Evolutionary conservation across 768 basidiomycete species (phyloP).

Genomic region (Paxillus ammoniavirescens): DNA sequence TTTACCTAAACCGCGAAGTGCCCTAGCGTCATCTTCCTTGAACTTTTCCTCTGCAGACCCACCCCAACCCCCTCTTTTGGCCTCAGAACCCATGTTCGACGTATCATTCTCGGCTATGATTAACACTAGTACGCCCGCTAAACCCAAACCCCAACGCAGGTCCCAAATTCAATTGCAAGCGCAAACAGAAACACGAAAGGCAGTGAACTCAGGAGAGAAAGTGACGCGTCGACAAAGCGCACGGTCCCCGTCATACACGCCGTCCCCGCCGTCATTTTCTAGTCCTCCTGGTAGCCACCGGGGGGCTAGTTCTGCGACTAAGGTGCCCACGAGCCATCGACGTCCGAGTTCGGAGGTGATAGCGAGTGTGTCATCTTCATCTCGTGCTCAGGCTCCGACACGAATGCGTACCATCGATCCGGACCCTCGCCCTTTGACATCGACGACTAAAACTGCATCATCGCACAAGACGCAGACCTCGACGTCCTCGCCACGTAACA

Average conservation of each 20-base stretch:
- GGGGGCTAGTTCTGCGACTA: no score
- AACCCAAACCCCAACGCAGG: slow-evolving; percentile 14
- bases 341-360: neutral
- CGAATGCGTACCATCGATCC: neutral
- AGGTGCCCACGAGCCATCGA: no score
- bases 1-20: neutral
- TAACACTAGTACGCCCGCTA: slow-evolving; percentile 30
- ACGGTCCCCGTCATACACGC: neutral
- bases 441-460: neutral
- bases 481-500: neutral
- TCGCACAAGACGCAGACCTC: no score
- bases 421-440: neutral
- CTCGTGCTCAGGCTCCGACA: neutral
- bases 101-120: slow-evolving; percentile 22
- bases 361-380: neutral
- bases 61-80: slow-evolving; percentile 1
- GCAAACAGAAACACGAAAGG: no score
- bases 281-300: no score
- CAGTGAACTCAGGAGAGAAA: no score
- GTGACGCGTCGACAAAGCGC: neutral
- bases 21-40: neutral
- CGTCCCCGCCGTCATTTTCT: neutral
- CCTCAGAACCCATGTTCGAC: slow-evolving; percentile 18
- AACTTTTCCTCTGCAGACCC: neutral
- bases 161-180: neutral